Evolutionary conservation across 1,284 basidiomycete genomes (phyloP), one percentile per base, ranked within the genome.

Genomic region (Earliella scabrosa): DNA sequence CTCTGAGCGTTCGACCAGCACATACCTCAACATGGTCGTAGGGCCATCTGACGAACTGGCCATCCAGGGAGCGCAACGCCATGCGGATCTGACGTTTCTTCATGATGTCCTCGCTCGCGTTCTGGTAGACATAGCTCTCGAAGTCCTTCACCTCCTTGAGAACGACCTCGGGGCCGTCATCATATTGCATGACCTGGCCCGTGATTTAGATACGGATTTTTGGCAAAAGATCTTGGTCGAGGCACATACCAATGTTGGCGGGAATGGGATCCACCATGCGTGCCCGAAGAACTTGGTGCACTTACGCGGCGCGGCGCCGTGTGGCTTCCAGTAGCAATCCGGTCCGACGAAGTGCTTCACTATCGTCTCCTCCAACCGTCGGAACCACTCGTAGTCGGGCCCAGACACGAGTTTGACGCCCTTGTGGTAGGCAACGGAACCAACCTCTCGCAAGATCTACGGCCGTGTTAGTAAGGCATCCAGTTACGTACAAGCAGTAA

Each of bases 201-300:
- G 5, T 26, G 58, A 8, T 20, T 48, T 6, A 58, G 55, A 8
- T 8, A 45, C 2, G 29, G 1, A 9, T 26, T 4, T 18, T 11
- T n/a, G n/a, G 34, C 9, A 2, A 10, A 13, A 49, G 8, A 46
- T n/a, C n/a, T n/a, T n/a, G n/a, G n/a, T n/a, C n/a, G n/a, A 31
- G 38, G 7, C 14, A 74, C 78, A 52, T 66, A 86, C 87, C 50
- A 90, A 71, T 0, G 85, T 85, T 2, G 85, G 90, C 11, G 87
- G 91, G 68, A 90, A 94, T n/a, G 85, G 90, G 52, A 87, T 82
- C 80, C 85, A 88, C 83, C 86, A 92, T 34, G 84, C 83, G 64
- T 87, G 89, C 32, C 90, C 90, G 67, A 91, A 92, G 67, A 76
- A 82, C 45, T 77, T 79, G 0, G 74, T 77, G 52, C 81, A 78